These are phyloP conservation scores for Zygosaccharomyces rouxii DNA, from an alignment of 805 yeast species.

Conservation along the genomic window DNA sequence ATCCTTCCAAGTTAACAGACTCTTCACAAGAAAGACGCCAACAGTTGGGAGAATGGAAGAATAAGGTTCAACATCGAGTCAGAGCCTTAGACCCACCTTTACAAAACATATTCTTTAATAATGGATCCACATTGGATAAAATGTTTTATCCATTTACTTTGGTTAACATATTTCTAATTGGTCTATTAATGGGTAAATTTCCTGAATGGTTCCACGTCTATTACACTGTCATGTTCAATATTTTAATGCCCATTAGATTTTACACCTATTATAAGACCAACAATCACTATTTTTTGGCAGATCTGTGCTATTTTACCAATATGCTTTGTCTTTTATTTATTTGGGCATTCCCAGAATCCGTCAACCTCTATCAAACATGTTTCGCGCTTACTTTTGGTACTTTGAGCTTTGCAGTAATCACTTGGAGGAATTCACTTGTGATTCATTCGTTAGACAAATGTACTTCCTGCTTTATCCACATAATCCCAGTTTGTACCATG, in stretches of 20 bases:
- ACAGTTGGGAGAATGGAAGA: slow-evolving; percentile 24
- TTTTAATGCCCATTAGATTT: slow-evolving; percentile 79
- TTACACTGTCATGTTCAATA: slow-evolving; percentile 56
- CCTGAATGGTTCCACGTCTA: slow-evolving; percentile 75
- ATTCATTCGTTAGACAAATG: slow-evolving; percentile 89
- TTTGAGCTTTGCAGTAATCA: slow-evolving; percentile 84
- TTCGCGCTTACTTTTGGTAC: slow-evolving; percentile 89
- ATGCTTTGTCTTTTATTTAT: slow-evolving; percentile 60
- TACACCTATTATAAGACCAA: slow-evolving; percentile 75
- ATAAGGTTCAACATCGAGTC: slow-evolving; percentile 19
- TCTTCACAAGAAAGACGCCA: slow-evolving; percentile 16
- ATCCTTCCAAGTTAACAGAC: slow-evolving; percentile 5
- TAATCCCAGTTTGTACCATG: slow-evolving; percentile 84
- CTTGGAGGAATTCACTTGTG: slow-evolving; percentile 93
- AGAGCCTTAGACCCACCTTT: slow-evolving; percentile 28
- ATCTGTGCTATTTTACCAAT: slow-evolving; percentile 89
- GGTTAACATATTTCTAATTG: slow-evolving; percentile 62
- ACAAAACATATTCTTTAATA: slow-evolving; percentile 32
- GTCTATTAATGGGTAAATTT: slow-evolving; percentile 69
- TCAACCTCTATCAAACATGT: slow-evolving; percentile 70
- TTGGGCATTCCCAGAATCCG: slow-evolving; percentile 79
- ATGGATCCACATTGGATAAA: slow-evolving; percentile 63
- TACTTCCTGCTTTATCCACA: slow-evolving; percentile 84
- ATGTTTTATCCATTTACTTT: slow-evolving; percentile 73
- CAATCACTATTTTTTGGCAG: slow-evolving; percentile 85